A percentile compares a stretch with the other conserved stretches of the same genome.
Evolutionary conservation across 306 rosid species (phyloP).

Genomic region (Alnus rubra): DNA sequence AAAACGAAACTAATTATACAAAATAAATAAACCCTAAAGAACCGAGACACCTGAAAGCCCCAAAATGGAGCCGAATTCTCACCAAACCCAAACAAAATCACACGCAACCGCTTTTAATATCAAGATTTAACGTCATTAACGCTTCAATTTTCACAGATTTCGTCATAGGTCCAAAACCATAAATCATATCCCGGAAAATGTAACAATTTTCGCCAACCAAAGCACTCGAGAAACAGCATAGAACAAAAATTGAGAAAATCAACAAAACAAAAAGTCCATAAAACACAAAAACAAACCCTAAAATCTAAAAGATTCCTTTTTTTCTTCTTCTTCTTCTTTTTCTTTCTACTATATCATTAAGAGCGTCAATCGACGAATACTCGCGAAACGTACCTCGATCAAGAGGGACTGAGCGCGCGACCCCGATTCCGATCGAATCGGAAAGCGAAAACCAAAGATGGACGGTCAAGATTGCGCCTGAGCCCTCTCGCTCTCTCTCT

Average conservation of each 20-base stretch:
- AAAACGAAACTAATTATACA: neutral
- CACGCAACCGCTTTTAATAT: neutral
- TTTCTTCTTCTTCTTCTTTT: neutral
- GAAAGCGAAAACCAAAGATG: neutral
- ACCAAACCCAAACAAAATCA: neutral
- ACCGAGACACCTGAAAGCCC: neutral
- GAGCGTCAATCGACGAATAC: neutral
- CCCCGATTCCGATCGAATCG: slow-evolving; percentile 4
- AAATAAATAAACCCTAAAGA: neutral
- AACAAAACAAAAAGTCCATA: neutral
- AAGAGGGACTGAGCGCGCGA: neutral
- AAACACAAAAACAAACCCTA: neutral
- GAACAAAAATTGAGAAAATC: neutral
- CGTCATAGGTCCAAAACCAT: neutral
- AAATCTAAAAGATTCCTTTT: neutral
- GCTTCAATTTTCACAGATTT: neutral
- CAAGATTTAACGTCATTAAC: neutral
- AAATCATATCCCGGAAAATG: neutral
- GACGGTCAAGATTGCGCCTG: neutral
- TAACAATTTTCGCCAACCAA: slow-evolving; percentile 3
- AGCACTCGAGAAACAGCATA: neutral
- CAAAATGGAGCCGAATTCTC: neutral
- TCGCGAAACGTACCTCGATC: slow-evolving; percentile 11
- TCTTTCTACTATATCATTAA: neutral
- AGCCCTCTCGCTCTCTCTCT: neutral